phyloP scores from a whole-genome alignment of 208 protist genomes.

The Phytomonas francai region DNA sequence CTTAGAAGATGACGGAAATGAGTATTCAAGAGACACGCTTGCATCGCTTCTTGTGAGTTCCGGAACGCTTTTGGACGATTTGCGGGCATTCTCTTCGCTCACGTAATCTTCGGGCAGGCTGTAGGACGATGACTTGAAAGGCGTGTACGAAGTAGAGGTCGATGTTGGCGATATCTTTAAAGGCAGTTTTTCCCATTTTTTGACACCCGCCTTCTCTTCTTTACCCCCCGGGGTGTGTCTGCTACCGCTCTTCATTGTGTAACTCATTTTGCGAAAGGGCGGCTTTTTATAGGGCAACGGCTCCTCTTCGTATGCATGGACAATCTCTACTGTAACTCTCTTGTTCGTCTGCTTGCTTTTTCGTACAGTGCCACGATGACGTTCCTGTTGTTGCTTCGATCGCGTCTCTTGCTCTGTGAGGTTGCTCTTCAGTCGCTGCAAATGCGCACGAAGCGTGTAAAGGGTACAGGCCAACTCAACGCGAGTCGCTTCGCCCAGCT shows the following conservation, averaged over 20 bases:
- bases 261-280: slow-evolving; percentile 24
- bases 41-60: background rate
- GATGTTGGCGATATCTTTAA: background rate
- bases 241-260: slow-evolving; percentile 5
- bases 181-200: too few species aligned
- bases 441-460: slow-evolving; percentile 39
- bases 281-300: slow-evolving; percentile 50
- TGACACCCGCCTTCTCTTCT: background rate
- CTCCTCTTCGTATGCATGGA: slow-evolving; percentile 41
- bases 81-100: background rate
- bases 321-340: slow-evolving; percentile 37
- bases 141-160: background rate
- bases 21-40: background rate
- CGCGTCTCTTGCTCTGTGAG: slow-evolving; percentile 22
- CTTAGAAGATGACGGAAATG: background rate
- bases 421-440: slow-evolving; percentile 22
- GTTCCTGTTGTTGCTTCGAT: slow-evolving; percentile 14
- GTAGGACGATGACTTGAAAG: background rate
- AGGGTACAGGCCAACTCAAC: slow-evolving; percentile 51
- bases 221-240: background rate
- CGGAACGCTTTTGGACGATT: background rate
- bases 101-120: background rate
- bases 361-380: background rate
- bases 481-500: background rate
- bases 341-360: background rate